Evolutionary conservation across 106 monocot genomes (phyloP).

Genomic region (Ottelia alismoides): DNA sequence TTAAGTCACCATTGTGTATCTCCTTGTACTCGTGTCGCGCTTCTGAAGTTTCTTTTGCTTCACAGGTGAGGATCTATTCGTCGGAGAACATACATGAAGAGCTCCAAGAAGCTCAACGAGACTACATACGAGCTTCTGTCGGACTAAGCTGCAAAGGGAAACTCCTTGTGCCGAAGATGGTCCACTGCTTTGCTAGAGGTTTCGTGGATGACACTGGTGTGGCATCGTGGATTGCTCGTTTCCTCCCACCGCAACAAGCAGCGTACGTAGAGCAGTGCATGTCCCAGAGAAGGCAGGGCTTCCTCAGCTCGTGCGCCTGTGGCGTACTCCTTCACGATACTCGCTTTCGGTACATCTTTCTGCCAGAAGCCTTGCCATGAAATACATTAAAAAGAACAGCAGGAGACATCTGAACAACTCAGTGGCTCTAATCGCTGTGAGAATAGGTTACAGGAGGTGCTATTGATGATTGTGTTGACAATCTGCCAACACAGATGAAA

Average conservation of each 20-base stretch:
- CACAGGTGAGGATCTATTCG: slow-evolving; percentile 61
- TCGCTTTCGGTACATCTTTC: slow-evolving; percentile 62
- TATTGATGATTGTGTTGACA: too few species aligned
- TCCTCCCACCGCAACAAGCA: slow-evolving; percentile 40
- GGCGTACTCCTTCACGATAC: slow-evolving; percentile 48
- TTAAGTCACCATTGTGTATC: too few species aligned
- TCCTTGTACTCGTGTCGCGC: too few species aligned
- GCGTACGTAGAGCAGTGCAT: slow-evolving; percentile 28
- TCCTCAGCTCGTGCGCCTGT: slow-evolving; percentile 25
- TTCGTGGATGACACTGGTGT: too few species aligned
- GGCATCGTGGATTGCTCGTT: slow-evolving; percentile 26
- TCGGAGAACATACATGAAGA: slow-evolving; percentile 46
- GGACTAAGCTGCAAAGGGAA: slow-evolving; percentile 61
- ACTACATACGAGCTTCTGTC: slow-evolving; percentile 52
- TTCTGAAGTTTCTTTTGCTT: too few species aligned
- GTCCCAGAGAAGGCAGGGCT: slow-evolving; percentile 33
- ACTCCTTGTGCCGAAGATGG: slow-evolving; percentile 61
- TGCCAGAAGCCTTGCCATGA: too few species aligned
- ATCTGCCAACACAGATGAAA: too few species aligned
- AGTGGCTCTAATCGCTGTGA: too few species aligned
- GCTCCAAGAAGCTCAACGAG: slow-evolving; percentile 48
- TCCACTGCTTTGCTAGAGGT: too few species aligned
- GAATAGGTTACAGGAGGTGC: too few species aligned
- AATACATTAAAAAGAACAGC: too few species aligned
- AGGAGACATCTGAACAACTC: too few species aligned